Evolutionary conservation across 495 filamentous ascomycete species (phyloP).

Genomic region (Ramalina intermedia): DNA sequence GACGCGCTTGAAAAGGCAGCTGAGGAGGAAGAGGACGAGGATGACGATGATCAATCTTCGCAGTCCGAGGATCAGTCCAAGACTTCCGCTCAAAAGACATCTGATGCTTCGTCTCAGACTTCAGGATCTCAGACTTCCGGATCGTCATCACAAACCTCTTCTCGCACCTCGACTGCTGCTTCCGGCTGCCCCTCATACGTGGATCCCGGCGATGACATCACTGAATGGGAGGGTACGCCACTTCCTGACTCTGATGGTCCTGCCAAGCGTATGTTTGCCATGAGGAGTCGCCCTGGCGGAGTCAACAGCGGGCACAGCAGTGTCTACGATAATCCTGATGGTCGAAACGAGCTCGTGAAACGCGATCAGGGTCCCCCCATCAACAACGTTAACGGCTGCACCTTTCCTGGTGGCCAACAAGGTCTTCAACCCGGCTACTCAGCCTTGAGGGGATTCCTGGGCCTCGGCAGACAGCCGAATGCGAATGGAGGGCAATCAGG

Average conservation of each 20-base stretch:
- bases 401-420: not conserved
- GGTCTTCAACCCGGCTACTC: not conserved
- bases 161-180: not conserved
- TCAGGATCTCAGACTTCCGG: not conserved
- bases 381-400: not conserved
- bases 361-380: not conserved
- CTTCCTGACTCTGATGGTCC: not conserved
- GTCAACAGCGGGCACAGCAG: not conserved
- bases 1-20: slow-evolving; percentile 5
- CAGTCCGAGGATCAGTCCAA: not conserved
- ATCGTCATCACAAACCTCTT: not conserved
- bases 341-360: not conserved
- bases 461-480: not conserved
- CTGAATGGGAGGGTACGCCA: not conserved
- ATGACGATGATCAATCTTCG: not conserved
- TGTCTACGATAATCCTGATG: not conserved
- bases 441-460: not conserved
- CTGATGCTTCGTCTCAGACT: not conserved
- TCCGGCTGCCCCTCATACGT: not conserved
- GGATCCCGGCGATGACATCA: not conserved
- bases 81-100: not conserved
- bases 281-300: too few species aligned
- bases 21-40: slow-evolving; percentile 2
- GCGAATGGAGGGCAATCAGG: not conserved
- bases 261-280: not conserved